Percentiles rank a stretch among this genome's conserved stretches.
These are phyloP conservation scores for Esteya vermicola DNA, from an alignment of 2,329 filamentous ascomycete species.

Conservation along the genomic window DNA sequence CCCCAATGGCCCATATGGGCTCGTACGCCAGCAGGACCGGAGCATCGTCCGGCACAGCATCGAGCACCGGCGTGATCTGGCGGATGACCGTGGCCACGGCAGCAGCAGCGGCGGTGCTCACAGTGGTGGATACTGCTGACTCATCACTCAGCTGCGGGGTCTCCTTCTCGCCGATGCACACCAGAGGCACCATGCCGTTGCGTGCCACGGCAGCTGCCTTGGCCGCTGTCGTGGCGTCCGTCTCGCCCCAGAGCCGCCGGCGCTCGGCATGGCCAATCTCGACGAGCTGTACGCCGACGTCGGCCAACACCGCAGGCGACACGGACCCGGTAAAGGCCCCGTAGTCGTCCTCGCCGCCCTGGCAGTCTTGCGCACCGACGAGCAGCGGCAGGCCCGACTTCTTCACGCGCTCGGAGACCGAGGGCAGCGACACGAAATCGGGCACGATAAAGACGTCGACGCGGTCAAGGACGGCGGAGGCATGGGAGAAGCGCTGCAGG, in stretches of 20 bases:
- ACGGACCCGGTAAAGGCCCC: slow-evolving; percentile 71
- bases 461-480: slow-evolving; percentile 22
- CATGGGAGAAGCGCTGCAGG: slow-evolving; percentile 25
- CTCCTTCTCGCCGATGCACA: slow-evolving; percentile 65
- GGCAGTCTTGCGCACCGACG: slow-evolving; percentile 66
- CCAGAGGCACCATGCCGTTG: slow-evolving; percentile 60
- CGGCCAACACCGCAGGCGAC: slow-evolving; percentile 50
- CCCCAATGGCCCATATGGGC: slow-evolving; percentile 80
- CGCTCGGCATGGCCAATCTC: slow-evolving; percentile 75
- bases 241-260: slow-evolving; percentile 57
- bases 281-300: slow-evolving; percentile 57
- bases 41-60: slow-evolving; percentile 42
- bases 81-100: slow-evolving; percentile 52
- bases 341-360: slow-evolving; percentile 49
- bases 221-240: slow-evolving; percentile 48
- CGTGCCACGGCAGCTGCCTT: slow-evolving; percentile 56
- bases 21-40: slow-evolving; percentile 74
- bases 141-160: slow-evolving; percentile 16
- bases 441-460: slow-evolving; percentile 66
- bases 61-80: slow-evolving; percentile 52
- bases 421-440: slow-evolving; percentile 56
- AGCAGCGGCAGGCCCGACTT: slow-evolving; percentile 31
- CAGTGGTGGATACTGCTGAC: not conserved
- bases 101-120: slow-evolving; percentile 17
- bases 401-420: slow-evolving; percentile 32